phyloP scores from a whole-genome alignment of 2,329 filamentous ascomycete species.

The Diplodia seriata region DNA sequence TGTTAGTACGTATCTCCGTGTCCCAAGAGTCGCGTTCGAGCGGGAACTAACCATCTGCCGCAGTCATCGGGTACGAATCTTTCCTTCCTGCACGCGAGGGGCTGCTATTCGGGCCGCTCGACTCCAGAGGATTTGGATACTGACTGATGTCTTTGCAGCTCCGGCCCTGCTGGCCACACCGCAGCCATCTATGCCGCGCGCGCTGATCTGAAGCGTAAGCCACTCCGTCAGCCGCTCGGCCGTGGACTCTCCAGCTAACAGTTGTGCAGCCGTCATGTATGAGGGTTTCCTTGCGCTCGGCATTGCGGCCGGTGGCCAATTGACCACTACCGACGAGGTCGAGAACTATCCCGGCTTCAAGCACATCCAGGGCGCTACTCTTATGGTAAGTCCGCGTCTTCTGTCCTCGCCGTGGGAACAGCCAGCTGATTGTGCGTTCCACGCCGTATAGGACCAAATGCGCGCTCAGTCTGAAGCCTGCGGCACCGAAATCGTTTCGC shows the following conservation, averaged over 20 bases:
- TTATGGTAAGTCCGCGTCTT: slow-evolving; percentile 70
- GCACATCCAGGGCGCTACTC: slow-evolving; percentile 81
- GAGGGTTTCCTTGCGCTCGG: slow-evolving; percentile 98
- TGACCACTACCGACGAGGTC: slow-evolving; percentile 97
- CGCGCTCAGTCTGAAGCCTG: slow-evolving; percentile 88
- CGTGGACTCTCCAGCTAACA: slow-evolving; percentile 36
- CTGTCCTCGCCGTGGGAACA: slow-evolving; percentile 12
- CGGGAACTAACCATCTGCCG: slow-evolving; percentile 39
- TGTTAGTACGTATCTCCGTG: slow-evolving; percentile 69
- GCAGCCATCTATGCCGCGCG: slow-evolving; percentile 95
- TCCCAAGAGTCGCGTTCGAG: slow-evolving; percentile 10
- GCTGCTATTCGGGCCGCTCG: slow-evolving; percentile 29
- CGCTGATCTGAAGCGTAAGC: slow-evolving; percentile 84
- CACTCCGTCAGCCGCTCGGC: neutral
- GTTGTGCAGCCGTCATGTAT: slow-evolving; percentile 77
- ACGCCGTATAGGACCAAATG: slow-evolving; percentile 74
- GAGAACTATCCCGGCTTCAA: slow-evolving; percentile 99
- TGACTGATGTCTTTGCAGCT: slow-evolving; percentile 66
- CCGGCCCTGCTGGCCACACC: slow-evolving; percentile 95
- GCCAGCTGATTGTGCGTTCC: slow-evolving; percentile 34
- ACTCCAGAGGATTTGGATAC: slow-evolving; percentile 54
- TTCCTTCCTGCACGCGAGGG: slow-evolving; percentile 23
- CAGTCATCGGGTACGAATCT: slow-evolving; percentile 47
- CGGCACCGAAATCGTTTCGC: slow-evolving; percentile 89
- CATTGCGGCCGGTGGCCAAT: slow-evolving; percentile 92